Evolutionary conservation across 768 basidiomycete species (phyloP).

Genomic region (Suillus occidentalis): DNA sequence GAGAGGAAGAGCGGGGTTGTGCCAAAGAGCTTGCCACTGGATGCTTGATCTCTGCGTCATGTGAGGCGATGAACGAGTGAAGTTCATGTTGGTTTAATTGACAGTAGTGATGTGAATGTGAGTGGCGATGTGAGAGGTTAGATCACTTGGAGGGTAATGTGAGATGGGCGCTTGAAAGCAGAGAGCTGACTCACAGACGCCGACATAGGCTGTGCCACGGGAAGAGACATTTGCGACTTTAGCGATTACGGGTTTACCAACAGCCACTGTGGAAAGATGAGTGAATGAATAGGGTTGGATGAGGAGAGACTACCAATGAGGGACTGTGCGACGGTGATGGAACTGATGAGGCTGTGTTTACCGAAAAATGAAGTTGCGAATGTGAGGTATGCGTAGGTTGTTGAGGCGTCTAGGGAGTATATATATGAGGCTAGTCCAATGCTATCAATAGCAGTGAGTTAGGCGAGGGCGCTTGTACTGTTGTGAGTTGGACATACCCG

Average conservation of each 20-base stretch:
- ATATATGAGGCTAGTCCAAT: conserved; percentile 72
- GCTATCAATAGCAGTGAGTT: conserved; percentile 23
- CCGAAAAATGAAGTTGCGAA: conserved; percentile 56
- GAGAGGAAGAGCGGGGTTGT: conserved; percentile 58
- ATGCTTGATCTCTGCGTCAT: conserved; percentile 60
- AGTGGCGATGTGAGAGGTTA: conserved; percentile 16
- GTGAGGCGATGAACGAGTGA: background rate
- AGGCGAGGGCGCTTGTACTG: background rate
- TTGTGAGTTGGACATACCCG: conserved; percentile 37
- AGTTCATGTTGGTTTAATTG: no score
- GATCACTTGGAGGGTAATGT: conserved; percentile 35
- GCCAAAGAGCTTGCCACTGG: conserved; percentile 75
- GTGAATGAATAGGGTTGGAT: conserved; percentile 14
- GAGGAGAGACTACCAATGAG: conserved; percentile 47
- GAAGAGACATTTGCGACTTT: conserved; percentile 73
- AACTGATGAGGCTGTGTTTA: conserved; percentile 53
- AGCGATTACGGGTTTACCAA: conserved; percentile 69
- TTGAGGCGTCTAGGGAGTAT: conserved; percentile 71
- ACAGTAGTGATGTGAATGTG: no score
- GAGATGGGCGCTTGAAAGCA: conserved; percentile 10
- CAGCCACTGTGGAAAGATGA: conserved; percentile 34
- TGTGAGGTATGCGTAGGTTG: conserved; percentile 64
- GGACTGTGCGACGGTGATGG: conserved; percentile 54
- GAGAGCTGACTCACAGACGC: conserved; percentile 59
- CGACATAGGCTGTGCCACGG: conserved; percentile 59